Evolutionary conservation across 2,329 filamentous ascomycete genomes (phyloP), one percentile per base, ranked within the genome.

Genomic region (Hymenotorrendiella dingleyae): DNA sequence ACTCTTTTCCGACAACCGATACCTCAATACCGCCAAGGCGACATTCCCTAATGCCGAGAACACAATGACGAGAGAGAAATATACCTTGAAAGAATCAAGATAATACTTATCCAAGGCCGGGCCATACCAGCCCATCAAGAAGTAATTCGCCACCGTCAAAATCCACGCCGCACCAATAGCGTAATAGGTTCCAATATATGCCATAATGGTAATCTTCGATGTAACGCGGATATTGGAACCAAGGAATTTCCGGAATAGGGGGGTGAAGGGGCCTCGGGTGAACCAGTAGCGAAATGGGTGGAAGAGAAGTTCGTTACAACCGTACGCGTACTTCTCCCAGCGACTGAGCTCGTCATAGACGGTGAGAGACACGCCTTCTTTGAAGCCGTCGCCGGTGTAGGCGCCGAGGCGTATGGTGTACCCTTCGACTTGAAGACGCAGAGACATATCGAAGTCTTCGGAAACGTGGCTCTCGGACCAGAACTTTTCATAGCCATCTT

Each of bases 381-480:
- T 77, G 65, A 87, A 88, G 6, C 77, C 82, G 3, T 80, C 74
- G 21, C 76, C 76, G 41, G 80, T 76, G 66, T 85, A 88, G 0
- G 79, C 73, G 14, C 76, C 84, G 1, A 87, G 68, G 6, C 84
- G 80, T 34, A 86, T 74, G 23, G 77, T 70, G 61, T 83, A 85
- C 14, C 82, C 82, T n/a, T 68, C 68, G 49, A 75, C 77, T 61
- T 88, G 84, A 2, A 88, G 70, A 28, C 84, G 80, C 1, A 88
- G 70, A 4, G 81, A 75, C 65, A 87, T 84, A 48, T 88, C 84
- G 43, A 88, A 88, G 54, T 88, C 84, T 49, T 88, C 84, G 0
- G 82, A 87, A 0, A 88, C 84, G 54, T 84, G 82, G 4, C 71
- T 73, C 59, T 88, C 84, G 6, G 82, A 86, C 84, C 84, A 88